Base-by-base conservation (phyloP, 1,284 basidiomycete genomes). In the Pseudozyma tsukubaensis region DNA sequence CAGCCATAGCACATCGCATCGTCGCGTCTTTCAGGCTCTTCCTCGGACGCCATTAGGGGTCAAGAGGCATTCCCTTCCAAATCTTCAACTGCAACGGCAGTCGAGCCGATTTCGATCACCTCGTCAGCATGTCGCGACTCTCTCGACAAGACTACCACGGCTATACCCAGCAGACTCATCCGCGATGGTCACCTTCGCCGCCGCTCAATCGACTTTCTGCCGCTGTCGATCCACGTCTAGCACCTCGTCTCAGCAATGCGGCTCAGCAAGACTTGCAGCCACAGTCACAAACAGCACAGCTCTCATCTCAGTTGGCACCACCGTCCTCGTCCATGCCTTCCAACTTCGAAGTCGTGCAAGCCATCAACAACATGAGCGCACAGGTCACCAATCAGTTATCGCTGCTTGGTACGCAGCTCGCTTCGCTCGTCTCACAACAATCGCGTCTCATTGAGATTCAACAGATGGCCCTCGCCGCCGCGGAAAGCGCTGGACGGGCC, bases 391-490 rank as follows among this genome's bases (percentile, higher is more conserved):
- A 63, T 42, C 72, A 74, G 48, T 56, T 74, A 12, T 74, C 72
- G 18, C 48, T 74, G 51, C 56, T 74, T 52, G 72, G 72, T 12
- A 74, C 62, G 0, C 72, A 74, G 59, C 59, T 74, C 3, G 59
- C 66, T 7, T 69, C 65, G 19, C 60, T 74, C 29, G 72, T 74
- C 44, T 74, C 72, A 19, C 63, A 69, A 48, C 69, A 62, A 10
- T 66, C 72, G 32, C 61, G 72, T 10, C 62, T 74, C 36, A 74
- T 74, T 57, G 72, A 74, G 55, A 62, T 74, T 18, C 61, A 66
- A 2, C 72, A 74, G 21, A 54, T 69, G 55, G 45, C 36, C 4
- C 50, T 68, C 16, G 60, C 64, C 13, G 56, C 60, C 19, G 42
- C 52, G 14, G 64, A 72, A 9, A 42, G 34, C 21, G 14, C 60